Evolutionary conservation across 139 green algal species (phyloP).

Genomic region (Gonium pectorale): DNA sequence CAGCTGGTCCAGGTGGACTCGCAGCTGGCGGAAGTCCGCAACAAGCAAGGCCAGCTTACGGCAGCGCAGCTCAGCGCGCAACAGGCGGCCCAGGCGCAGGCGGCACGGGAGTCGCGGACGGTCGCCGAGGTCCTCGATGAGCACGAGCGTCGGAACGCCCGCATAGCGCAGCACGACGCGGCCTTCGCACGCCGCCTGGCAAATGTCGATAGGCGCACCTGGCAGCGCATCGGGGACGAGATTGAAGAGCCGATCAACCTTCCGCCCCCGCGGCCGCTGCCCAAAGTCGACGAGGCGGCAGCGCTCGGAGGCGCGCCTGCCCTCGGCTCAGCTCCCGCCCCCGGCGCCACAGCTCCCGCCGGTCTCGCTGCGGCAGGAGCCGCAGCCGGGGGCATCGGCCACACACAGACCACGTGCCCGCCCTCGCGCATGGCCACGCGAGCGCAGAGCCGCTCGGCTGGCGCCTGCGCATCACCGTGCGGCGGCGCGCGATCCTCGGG

Average conservation of each 20-base stretch:
- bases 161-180: background rate
- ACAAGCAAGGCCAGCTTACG: background rate
- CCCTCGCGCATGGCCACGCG: no score
- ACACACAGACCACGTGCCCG: no score
- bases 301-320: background rate
- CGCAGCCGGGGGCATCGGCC: no score
- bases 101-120: background rate
- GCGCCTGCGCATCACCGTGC: no score
- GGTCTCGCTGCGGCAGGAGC: background rate
- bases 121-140: background rate
- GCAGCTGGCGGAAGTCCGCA: background rate
- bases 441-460: no score
- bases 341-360: background rate
- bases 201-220: background rate
- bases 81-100: background rate
- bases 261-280: background rate
- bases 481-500: no score
- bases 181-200: constrained; percentile 8
- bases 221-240: background rate
- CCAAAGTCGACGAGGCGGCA: background rate
- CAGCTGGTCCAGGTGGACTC: background rate
- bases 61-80: background rate
- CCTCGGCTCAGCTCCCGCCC: background rate
- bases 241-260: background rate
- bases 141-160: background rate